Percentiles rank a stretch among this genome's conserved stretches.
Evolutionary conservation across 2,329 filamentous ascomycete species (phyloP).

Genomic region (Davidsoniella australis): DNA sequence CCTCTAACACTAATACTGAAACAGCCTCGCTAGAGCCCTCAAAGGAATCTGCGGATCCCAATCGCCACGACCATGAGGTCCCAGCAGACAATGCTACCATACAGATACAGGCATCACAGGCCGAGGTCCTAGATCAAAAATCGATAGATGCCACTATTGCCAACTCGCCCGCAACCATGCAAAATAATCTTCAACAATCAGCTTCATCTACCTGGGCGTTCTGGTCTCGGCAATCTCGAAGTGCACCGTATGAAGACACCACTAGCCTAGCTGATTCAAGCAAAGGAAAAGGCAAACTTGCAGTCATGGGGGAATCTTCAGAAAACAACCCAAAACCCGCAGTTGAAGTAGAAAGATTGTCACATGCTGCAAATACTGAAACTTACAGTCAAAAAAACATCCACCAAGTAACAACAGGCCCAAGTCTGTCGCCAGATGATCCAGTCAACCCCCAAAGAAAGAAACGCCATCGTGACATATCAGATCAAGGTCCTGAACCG

Average conservation of each 20-base stretch:
- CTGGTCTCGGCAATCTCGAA: slow-evolving; percentile 47
- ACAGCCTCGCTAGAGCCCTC: not conserved
- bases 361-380: not conserved
- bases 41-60: not conserved
- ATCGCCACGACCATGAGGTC: not conserved
- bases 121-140: slow-evolving; percentile 12
- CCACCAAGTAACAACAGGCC: not conserved
- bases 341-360: not conserved
- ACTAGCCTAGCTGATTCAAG: slow-evolving; percentile 14
- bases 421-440: not conserved
- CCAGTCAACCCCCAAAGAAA: not conserved
- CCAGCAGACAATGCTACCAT: not conserved
- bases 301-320: slow-evolving; percentile 39
- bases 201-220: slow-evolving; percentile 57
- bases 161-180: no score
- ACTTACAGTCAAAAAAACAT: not conserved
- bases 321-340: slow-evolving; percentile 36
- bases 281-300: slow-evolving; percentile 32
- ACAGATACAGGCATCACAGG: not conserved
- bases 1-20: not conserved
- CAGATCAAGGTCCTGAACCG: slow-evolving; percentile 16
- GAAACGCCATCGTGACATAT: slow-evolving; percentile 1
- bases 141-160: slow-evolving; percentile 11
- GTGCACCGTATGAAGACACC: slow-evolving; percentile 12
- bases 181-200: not conserved